phyloP scores from a whole-genome alignment of 768 basidiomycete species.

The Tremella yokohamensis region DNA sequence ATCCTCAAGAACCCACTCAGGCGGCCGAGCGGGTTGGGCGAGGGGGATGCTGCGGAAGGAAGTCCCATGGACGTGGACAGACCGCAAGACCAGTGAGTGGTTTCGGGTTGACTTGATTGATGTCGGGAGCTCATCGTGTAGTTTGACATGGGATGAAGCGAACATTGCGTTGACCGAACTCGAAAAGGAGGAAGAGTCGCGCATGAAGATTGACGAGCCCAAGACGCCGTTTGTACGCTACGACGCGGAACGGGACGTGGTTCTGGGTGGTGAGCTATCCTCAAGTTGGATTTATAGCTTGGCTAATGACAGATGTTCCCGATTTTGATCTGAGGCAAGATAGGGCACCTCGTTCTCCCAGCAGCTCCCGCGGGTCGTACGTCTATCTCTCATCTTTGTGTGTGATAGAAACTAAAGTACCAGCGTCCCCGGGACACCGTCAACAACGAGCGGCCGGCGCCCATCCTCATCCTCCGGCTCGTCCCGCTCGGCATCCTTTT shows the following conservation, averaged over 20 bases:
- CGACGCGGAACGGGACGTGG: conserved; percentile 43
- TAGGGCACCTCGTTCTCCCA: conserved; percentile 58
- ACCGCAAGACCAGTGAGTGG: conserved; percentile 14
- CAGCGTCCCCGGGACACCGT: conserved; percentile 18
- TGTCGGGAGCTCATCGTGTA: conserved; percentile 48
- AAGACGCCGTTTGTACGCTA: conserved; percentile 89
- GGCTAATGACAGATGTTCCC: conserved; percentile 66
- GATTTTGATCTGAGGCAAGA: conserved; percentile 61
- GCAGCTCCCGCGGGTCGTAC: conserved; percentile 58
- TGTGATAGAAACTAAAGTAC: neutral
- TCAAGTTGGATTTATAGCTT: neutral
- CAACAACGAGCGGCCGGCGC: conserved; percentile 21
- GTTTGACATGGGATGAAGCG: conserved; percentile 90
- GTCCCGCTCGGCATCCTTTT: conserved; percentile 46
- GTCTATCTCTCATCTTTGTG: neutral
- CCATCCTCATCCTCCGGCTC: conserved; percentile 26
- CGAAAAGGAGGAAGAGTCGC: conserved; percentile 71
- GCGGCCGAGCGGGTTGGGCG: conserved; percentile 14
- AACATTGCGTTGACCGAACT: conserved; percentile 89
- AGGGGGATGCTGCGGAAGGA: conserved; percentile 5
- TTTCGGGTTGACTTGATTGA: neutral
- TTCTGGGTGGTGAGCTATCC: conserved; percentile 59
- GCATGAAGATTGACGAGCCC: conserved; percentile 98
- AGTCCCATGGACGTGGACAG: conserved; percentile 14
- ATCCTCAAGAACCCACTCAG: conserved; percentile 40